Conservation (phyloP, 495 filamentous ascomycete genomes). For the Ramalina intermedia region DNA sequence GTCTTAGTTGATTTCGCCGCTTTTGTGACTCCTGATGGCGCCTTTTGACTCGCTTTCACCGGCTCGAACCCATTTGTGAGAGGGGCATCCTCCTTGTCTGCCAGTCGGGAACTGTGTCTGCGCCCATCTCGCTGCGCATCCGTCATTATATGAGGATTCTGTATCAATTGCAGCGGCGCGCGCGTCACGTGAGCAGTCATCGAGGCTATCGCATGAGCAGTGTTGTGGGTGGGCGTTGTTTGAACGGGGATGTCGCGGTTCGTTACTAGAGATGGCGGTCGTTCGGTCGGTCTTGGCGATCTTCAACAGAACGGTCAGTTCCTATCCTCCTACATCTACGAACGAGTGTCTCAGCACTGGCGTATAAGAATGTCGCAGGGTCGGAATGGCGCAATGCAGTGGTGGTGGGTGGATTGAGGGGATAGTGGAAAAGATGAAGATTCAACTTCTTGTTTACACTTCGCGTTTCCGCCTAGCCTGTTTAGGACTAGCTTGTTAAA, state of each 20-base stretch:
- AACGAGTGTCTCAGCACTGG: too few species aligned
- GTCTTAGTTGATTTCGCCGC: constrained; percentile 10
- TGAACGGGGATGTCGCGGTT: too few species aligned
- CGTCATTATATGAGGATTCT: constrained; percentile 19
- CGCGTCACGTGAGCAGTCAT: constrained; percentile 23
- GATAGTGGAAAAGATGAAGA: background rate
- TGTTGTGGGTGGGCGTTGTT: too few species aligned
- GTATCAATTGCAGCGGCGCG: constrained; percentile 20
- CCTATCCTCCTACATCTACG: too few species aligned
- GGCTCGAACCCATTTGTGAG: constrained; percentile 10
- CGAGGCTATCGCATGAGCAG: constrained; percentile 9
- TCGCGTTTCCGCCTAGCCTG: constrained; percentile 7
- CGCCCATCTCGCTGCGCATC: constrained; percentile 14
- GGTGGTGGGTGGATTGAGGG: constrained; percentile 8
- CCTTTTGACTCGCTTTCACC: constrained; percentile 6
- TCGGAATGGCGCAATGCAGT: constrained; percentile 4
- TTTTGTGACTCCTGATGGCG: constrained; percentile 14
- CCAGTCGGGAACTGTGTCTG: constrained; percentile 27
- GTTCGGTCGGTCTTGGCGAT: too few species aligned
- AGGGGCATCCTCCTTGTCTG: constrained; percentile 23
- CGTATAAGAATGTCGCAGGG: background rate
- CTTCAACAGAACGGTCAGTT: too few species aligned
- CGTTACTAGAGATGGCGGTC: too few species aligned
- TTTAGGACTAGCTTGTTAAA: background rate
- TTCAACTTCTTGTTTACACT: constrained; percentile 12